Percentiles rank a stretch among this genome's conserved stretches.
phyloP scores from a whole-genome alignment of 176 grass and related monocot genomes.

The Eragrostis curvula region DNA sequence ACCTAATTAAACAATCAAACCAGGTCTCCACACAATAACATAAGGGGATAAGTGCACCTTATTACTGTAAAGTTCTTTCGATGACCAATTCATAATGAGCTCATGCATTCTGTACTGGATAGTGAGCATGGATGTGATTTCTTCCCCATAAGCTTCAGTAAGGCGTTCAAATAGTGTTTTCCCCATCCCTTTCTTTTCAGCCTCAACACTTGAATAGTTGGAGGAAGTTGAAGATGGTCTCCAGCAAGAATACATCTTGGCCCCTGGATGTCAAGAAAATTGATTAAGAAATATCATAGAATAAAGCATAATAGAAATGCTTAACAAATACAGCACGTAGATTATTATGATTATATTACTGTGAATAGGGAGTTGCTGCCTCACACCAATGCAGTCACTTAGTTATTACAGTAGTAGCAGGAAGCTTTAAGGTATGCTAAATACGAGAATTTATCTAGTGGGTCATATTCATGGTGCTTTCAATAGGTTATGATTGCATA shows the following conservation, averaged over 20 bases:
- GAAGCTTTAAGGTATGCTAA: too few relatives aligned
- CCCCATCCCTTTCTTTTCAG: slow-evolving; percentile 89
- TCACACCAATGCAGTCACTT: slow-evolving; percentile 12
- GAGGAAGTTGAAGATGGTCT: slow-evolving; percentile 96
- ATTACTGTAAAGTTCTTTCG: slow-evolving; percentile 92
- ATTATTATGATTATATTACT: slow-evolving; percentile 2
- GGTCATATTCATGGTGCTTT: not conserved
- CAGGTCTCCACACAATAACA: not conserved
- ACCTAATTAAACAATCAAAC: not conserved
- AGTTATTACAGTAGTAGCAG: not conserved
- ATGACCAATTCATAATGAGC: slow-evolving; percentile 95
- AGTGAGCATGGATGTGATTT: slow-evolving; percentile 91
- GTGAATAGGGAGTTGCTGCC: slow-evolving; percentile 11
- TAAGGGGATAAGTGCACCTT: slow-evolving; percentile 57
- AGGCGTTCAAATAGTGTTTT: slow-evolving; percentile 96
- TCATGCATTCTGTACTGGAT: slow-evolving; percentile 97
- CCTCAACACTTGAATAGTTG: slow-evolving; percentile 94
- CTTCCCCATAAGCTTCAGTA: slow-evolving; percentile 66
- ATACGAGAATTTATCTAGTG: too few relatives aligned
- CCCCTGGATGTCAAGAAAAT: slow-evolving; percentile 58
- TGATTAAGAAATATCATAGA: too few relatives aligned
- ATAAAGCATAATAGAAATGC: not conserved
- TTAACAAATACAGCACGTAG: not conserved
- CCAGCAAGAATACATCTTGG: slow-evolving; percentile 87
- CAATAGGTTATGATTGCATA: slow-evolving; percentile 16